A percentile compares a stretch with the other conserved stretches of the same genome.
phyloP scores from a whole-genome alignment of 441 rosid species.

The Corymbia citriodora region DNA sequence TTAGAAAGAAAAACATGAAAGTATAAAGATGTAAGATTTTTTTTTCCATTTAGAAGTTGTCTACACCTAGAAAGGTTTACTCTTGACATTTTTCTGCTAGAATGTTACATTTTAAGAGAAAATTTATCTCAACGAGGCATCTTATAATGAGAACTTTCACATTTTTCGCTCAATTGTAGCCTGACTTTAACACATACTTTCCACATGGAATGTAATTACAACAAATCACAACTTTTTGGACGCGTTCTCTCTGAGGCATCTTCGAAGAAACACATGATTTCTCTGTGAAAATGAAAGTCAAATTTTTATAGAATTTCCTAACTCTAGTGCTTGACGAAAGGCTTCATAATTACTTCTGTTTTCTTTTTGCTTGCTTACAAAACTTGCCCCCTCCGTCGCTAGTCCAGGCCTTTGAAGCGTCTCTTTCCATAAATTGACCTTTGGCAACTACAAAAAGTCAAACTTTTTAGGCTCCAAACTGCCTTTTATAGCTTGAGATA shows the following conservation, averaged over 20 bases:
- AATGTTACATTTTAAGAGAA: not conserved
- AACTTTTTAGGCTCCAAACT: not conserved
- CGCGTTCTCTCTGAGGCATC: not conserved
- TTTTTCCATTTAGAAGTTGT: not conserved
- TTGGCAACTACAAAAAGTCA: not conserved
- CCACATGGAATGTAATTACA: not conserved
- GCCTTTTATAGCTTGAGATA: not conserved
- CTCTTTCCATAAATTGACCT: not conserved
- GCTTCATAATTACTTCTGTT: not conserved
- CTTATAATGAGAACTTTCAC: not conserved
- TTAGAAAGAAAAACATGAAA: not conserved
- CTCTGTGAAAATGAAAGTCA: not conserved
- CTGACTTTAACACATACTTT: not conserved
- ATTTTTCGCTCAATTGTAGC: not conserved
- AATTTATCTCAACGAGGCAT: not conserved
- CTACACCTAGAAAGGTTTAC: not conserved
- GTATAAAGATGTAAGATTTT: not conserved
- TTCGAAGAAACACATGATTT: not conserved
- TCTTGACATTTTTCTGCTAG: not conserved
- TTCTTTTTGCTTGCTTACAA: not conserved
- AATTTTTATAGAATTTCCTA: not conserved
- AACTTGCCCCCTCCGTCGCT: not conserved
- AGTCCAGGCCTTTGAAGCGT: not conserved
- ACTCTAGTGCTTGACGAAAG: not conserved
- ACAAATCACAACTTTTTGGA: not conserved